Evolutionary conservation across 1,139 yeast species (phyloP).

Genomic region (Pichia sp.): DNA sequence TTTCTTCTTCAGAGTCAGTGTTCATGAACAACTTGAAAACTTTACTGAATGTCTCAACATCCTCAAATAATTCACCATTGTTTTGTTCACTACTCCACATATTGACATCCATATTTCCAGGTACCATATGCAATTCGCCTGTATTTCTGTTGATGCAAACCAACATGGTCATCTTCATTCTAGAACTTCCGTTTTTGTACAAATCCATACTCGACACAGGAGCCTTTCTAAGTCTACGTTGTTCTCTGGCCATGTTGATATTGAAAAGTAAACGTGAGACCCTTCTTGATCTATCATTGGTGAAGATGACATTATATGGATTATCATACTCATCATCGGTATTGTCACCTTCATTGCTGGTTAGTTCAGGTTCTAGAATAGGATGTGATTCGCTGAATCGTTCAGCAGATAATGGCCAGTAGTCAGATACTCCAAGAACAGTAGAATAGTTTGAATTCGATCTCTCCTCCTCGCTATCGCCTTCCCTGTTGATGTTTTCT

Average conservation of each 20-base stretch:
- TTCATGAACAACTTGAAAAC: slow-evolving; percentile 23
- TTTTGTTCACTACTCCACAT: slow-evolving; percentile 33
- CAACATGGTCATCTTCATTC: slow-evolving; percentile 25
- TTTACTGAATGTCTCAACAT: slow-evolving; percentile 26
- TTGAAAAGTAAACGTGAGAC: slow-evolving; percentile 29
- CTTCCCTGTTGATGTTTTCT: slow-evolving; percentile 6
- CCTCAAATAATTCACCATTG: slow-evolving; percentile 32
- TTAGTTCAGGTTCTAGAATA: slow-evolving; percentile 5
- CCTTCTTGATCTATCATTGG: slow-evolving; percentile 30
- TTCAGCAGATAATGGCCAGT: slow-evolving; percentile 16
- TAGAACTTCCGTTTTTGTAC: slow-evolving; percentile 23
- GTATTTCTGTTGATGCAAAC: slow-evolving; percentile 31
- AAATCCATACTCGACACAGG: slow-evolving; percentile 25
- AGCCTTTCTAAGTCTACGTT: slow-evolving; percentile 25
- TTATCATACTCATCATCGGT: slow-evolving; percentile 26
- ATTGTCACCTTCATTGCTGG: slow-evolving; percentile 22
- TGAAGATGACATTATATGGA: slow-evolving; percentile 24
- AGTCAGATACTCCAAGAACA: background rate
- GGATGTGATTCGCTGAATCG: slow-evolving; percentile 10
- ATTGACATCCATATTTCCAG: slow-evolving; percentile 33
- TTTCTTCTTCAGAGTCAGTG: background rate
- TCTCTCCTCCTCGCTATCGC: slow-evolving; percentile 9
- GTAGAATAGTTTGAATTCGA: slow-evolving; percentile 10
- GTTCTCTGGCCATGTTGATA: slow-evolving; percentile 26
- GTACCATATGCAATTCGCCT: slow-evolving; percentile 32